phyloP scores from a whole-genome alignment of 352 stramenopile species.

The Phytophthora cactorum region DNA sequence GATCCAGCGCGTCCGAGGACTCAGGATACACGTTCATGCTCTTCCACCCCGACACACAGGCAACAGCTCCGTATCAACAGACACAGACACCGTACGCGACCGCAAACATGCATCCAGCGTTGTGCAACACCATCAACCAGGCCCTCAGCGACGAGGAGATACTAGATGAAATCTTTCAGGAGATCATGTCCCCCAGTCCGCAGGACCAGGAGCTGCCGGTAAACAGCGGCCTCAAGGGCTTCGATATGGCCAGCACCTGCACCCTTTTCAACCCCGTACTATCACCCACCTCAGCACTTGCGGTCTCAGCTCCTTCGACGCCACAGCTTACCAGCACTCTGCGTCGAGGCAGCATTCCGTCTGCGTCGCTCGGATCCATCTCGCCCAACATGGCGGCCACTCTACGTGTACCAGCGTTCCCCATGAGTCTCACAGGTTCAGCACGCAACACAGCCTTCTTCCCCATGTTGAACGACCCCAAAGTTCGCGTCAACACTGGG shows the following conservation, averaged over 20 bases:
- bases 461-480: slow-evolving; percentile 30
- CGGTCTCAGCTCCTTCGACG: slow-evolving; percentile 31
- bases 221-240: slow-evolving; percentile 4
- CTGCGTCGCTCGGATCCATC: slow-evolving; percentile 33
- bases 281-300: slow-evolving; percentile 11
- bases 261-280: slow-evolving; percentile 24
- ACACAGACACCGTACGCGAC: slow-evolving; percentile 14
- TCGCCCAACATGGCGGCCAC: slow-evolving; percentile 36
- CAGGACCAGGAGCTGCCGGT: slow-evolving; percentile 23
- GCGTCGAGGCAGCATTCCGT: slow-evolving; percentile 31
- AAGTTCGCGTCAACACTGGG: slow-evolving; percentile 24
- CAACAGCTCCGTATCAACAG: slow-evolving; percentile 12
- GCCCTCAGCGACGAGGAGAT: slow-evolving; percentile 50
- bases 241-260: slow-evolving; percentile 1
- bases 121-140: slow-evolving; percentile 20
- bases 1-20: slow-evolving; percentile 16
- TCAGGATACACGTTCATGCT: slow-evolving; percentile 37
- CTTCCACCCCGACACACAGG: slow-evolving; percentile 28
- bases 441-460: slow-evolving; percentile 30
- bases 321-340: slow-evolving; percentile 36
- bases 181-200: slow-evolving; percentile 34
- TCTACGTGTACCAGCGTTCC: slow-evolving; percentile 29
- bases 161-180: slow-evolving; percentile 53
- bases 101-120: slow-evolving; percentile 8
- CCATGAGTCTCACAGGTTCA: slow-evolving; percentile 16